Percentiles rank a stretch among this genome's conserved stretches.
These are phyloP conservation scores for Macroventuria anomochaeta DNA, from an alignment of 2,329 filamentous ascomycete genomes.

Conservation along the genomic window DNA sequence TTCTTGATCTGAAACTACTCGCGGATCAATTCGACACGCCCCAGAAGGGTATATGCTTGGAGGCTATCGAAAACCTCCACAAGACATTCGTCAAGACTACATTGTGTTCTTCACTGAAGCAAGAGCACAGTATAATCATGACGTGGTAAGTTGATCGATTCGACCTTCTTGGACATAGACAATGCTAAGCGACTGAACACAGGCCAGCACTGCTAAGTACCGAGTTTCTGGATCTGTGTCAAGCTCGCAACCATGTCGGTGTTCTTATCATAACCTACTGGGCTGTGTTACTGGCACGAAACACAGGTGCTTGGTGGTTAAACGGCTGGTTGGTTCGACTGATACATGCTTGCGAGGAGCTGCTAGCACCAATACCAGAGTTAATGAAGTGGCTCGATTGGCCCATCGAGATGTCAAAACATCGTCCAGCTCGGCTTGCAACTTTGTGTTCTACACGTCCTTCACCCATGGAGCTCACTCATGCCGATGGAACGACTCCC, in stretches of 20 bases:
- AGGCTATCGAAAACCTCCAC: slow-evolving; percentile 36
- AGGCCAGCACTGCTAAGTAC: slow-evolving; percentile 4
- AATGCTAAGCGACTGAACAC: neutral
- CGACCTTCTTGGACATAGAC: neutral
- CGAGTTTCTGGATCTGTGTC: slow-evolving; percentile 8
- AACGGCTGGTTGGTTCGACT: slow-evolving; percentile 36
- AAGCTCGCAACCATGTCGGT: slow-evolving; percentile 33
- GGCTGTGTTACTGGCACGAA: slow-evolving; percentile 29
- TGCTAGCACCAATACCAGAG: slow-evolving; percentile 34
- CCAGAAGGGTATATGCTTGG: slow-evolving; percentile 27
- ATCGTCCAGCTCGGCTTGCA: neutral
- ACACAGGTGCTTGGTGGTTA: slow-evolving; percentile 33
- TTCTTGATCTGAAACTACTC: slow-evolving; percentile 9
- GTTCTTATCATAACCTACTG: slow-evolving; percentile 39
- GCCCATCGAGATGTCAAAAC: slow-evolving; percentile 30
- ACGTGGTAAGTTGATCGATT: slow-evolving; percentile 4
- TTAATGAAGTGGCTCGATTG: slow-evolving; percentile 37
- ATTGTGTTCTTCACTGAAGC: neutral
- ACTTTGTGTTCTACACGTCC: neutral
- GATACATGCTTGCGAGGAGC: slow-evolving; percentile 27
- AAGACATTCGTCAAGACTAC: slow-evolving; percentile 10
- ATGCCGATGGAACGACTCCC: neutral
- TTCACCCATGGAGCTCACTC: slow-evolving; percentile 1
- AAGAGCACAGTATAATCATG: slow-evolving; percentile 10
- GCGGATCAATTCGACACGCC: slow-evolving; percentile 20